A percentile compares a stretch with the other conserved stretches of the same genome.
phyloP scores from a whole-genome alignment of 495 filamentous ascomycete genomes.

The Aspergillus saccharolyticus region DNA sequence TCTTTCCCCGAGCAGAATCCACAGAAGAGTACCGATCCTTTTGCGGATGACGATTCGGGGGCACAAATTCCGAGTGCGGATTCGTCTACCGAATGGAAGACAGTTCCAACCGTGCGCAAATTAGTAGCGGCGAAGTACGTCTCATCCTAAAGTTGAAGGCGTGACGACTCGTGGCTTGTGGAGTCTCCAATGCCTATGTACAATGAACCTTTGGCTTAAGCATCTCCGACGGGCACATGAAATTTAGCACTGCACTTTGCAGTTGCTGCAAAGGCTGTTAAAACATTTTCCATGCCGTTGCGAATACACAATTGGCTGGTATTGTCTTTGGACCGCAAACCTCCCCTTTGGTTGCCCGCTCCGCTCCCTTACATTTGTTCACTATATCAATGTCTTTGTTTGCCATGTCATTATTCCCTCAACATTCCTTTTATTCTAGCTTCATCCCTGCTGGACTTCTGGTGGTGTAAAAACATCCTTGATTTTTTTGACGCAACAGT shows the following conservation, averaged over 20 bases:
- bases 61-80: constrained; percentile 19
- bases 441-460: not conserved
- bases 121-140: constrained; percentile 74
- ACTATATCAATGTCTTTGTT: not conserved
- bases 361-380: not conserved
- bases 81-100: constrained; percentile 60
- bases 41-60: constrained; percentile 55
- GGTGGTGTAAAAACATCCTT: constrained; percentile 2
- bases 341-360: not conserved
- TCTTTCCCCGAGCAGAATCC: constrained; percentile 11
- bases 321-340: not conserved
- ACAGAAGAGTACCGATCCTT: constrained; percentile 53
- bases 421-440: constrained; percentile 1
- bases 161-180: constrained; percentile 16
- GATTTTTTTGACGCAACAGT: not conserved
- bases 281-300: not conserved
- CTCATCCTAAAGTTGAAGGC: constrained; percentile 22
- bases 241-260: not conserved
- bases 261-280: not conserved
- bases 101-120: constrained; percentile 66
- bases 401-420: constrained; percentile 1
- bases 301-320: not conserved
- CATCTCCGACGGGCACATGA: not conserved
- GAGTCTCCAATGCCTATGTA: constrained; percentile 1
- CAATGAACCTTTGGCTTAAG: not conserved